Evolutionary conservation across 2,329 filamentous ascomycete genomes (phyloP), one percentile per base, ranked within the genome.

Genomic region (Sporothrix phasma): DNA sequence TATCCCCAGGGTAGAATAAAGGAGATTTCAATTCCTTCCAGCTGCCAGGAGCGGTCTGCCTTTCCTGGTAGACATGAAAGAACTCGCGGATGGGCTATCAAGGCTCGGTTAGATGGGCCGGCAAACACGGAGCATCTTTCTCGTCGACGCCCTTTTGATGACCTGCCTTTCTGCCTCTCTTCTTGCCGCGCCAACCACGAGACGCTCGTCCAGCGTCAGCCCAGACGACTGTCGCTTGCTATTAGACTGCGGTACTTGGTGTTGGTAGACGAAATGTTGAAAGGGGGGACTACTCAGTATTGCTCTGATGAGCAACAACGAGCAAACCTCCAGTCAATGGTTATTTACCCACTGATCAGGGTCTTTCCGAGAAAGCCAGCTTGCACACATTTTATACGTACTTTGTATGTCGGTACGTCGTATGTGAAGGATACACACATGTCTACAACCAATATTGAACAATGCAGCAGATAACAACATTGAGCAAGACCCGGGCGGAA

Each of bases 231-330:
- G 19, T 59, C 54, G 54, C 54, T 59, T 59, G 15, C 37, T 15
- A 59, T 59, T 59, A 59, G 37, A 37, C 54, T 43, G 54, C 54
- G 54, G 54, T 45, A 59, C 45, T 41, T 39, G 37, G 39, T 26
- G 24, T 45, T 58, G 53, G 53, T 15, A 43, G 19, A 58, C 17
- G n/a, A 13, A 13, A 58, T 34, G 49, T 54, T 37, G 22, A 37
- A 54, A 22, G 17, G 29, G 29, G 19, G 31, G 17, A 37, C n/a
- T n/a, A n/a, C n/a, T n/a, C n/a, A n/a, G n/a, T n/a, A n/a, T n/a
- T n/a, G n/a, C n/a, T n/a, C n/a, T n/a, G n/a, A n/a, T n/a, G n/a
- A n/a, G n/a, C n/a, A 37, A 37, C 19, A 54, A n/a, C n/a, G 10
- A 10, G n/a, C 29, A 37, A 54, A 54, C 49, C 10, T 34, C 31